Conservation (phyloP, 2,329 filamentous ascomycete species). For the Xylaria sp. region DNA sequence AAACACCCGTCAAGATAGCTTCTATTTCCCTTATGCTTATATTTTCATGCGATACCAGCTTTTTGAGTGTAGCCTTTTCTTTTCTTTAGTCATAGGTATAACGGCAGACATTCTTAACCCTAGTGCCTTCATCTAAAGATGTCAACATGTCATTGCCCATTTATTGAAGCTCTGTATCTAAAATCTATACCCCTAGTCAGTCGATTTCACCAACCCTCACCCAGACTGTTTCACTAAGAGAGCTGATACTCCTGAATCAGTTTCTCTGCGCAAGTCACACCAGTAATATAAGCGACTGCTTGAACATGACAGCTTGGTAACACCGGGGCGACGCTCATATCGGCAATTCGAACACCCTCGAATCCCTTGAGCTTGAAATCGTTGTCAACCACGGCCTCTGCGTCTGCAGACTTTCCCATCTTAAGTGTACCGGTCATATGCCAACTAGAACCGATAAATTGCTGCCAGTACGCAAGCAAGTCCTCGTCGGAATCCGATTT, state of each 20-base stretch:
- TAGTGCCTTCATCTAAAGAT: no score
- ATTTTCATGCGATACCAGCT: no score
- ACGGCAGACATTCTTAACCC: no score
- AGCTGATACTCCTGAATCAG: constrained; percentile 58
- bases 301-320: constrained; percentile 64
- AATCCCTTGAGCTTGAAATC: constrained; percentile 61
- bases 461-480: constrained; percentile 58
- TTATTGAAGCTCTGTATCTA: no score
- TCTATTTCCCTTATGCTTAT: no score
- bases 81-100: no score
- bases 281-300: constrained; percentile 64
- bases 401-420: constrained; percentile 62
- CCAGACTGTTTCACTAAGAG: neutral
- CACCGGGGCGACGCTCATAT: constrained; percentile 64
- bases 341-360: constrained; percentile 60
- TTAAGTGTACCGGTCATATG: constrained; percentile 67
- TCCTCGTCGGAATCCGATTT: constrained; percentile 64
- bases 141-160: no score
- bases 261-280: constrained; percentile 62
- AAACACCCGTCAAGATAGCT: no score
- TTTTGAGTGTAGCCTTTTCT: no score
- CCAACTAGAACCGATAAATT: constrained; percentile 60
- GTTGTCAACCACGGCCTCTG: constrained; percentile 60
- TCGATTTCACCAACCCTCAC: constrained; percentile 1
- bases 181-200: no score